Conservation (phyloP, 1,284 basidiomycete genomes). For the Butyriboletus appendiculatus region DNA sequence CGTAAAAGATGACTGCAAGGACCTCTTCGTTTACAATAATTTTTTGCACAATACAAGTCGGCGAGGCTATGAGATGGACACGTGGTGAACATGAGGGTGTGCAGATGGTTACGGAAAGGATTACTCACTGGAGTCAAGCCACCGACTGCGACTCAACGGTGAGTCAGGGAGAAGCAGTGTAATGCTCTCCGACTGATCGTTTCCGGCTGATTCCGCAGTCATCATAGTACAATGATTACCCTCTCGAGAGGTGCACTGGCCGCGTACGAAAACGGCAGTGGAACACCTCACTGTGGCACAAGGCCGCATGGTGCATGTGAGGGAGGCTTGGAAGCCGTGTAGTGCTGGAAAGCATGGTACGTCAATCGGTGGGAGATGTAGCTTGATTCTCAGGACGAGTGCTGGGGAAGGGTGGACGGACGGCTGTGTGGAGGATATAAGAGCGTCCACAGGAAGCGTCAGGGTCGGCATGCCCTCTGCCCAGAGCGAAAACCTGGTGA, state of each 20-base stretch:
- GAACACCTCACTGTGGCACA: conserved; percentile 53
- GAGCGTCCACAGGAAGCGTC: conserved; percentile 40
- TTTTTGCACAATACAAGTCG: conserved; percentile 64
- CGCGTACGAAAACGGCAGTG: conserved; percentile 57
- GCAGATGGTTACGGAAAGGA: conserved; percentile 28
- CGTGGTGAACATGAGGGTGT: conserved; percentile 27
- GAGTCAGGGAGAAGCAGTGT: conserved; percentile 63
- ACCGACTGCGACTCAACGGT: conserved; percentile 58
- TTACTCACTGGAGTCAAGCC: conserved; percentile 53
- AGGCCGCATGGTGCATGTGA: conserved; percentile 57
- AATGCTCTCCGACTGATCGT: conserved; percentile 41
- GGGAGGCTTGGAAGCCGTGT: conserved; percentile 61
- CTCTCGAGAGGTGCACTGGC: conserved; percentile 52
- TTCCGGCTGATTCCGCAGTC: conserved; percentile 37
- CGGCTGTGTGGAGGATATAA: conserved; percentile 34
- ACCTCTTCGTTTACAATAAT: conserved; percentile 62
- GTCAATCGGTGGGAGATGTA: conserved; percentile 51
- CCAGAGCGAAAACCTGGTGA: conserved; percentile 45
- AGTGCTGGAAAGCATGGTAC: conserved; percentile 49
- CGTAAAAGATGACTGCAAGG: conserved; percentile 63
- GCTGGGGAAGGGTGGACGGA: conserved; percentile 24
- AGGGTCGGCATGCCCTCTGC: conserved; percentile 69
- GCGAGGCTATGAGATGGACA: conserved; percentile 42
- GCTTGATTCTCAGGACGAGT: conserved; percentile 48
- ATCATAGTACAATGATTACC: conserved; percentile 43